Evolutionary conservation across 1,284 basidiomycete genomes (phyloP).

Genomic region (Lentinus polychrous): DNA sequence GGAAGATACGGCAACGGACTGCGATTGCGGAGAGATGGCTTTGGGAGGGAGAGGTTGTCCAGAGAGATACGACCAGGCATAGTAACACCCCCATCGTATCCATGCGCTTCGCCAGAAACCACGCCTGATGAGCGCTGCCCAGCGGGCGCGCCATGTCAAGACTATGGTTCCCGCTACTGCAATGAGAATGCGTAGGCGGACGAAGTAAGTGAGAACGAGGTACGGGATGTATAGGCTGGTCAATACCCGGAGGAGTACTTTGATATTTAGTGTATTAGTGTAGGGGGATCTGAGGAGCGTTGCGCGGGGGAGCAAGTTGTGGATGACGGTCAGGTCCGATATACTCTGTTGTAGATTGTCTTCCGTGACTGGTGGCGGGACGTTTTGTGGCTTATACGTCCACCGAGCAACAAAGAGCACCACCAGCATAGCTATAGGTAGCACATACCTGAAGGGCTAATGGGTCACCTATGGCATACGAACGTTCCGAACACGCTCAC

Average conservation of each 20-base stretch:
- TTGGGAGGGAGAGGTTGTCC: conserved; percentile 43
- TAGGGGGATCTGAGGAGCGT: conserved; percentile 19
- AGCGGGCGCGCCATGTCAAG: conserved; percentile 60
- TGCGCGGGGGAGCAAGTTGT: conserved; percentile 37
- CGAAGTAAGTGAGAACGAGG: conserved; percentile 44
- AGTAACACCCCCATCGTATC: conserved; percentile 52
- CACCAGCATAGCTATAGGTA: conserved; percentile 34
- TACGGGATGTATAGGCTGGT: conserved; percentile 54
- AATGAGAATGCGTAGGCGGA: conserved; percentile 54
- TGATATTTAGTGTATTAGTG: conserved; percentile 12
- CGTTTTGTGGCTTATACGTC: conserved; percentile 17
- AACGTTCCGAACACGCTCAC: conserved; percentile 33
- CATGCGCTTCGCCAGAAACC: conserved; percentile 60
- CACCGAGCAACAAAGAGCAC: conserved; percentile 27
- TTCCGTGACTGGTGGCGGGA: conserved; percentile 46
- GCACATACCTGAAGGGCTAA: conserved; percentile 32
- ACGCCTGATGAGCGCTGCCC: conserved; percentile 45
- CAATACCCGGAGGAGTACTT: conserved; percentile 38
- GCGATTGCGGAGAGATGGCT: conserved; percentile 13
- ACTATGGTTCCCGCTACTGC: conserved; percentile 53
- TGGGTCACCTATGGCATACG: conserved; percentile 3
- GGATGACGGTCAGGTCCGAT: conserved; percentile 49
- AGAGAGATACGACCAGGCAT: conserved; percentile 40
- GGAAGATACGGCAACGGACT: background rate
- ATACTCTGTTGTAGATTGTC: conserved; percentile 50